Evolutionary conservation across 208 protist species (phyloP).

Genomic region (Leishmania guyanensis): DNA sequence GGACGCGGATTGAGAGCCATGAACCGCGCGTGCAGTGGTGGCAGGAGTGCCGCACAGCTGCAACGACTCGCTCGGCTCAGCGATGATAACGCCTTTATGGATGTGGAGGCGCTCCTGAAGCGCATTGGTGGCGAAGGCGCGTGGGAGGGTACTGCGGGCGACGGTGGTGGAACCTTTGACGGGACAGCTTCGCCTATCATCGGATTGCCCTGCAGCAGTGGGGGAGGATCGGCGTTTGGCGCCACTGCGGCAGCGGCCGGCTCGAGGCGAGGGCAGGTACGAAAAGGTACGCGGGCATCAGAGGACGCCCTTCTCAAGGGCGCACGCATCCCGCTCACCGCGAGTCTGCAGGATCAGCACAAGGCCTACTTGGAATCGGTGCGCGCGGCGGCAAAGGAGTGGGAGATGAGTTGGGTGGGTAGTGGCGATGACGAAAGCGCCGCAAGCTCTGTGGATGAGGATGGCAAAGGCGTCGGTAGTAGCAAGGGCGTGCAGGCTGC

Average conservation of each 20-base stretch:
- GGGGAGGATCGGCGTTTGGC: not conserved
- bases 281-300: conserved; percentile 7
- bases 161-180: conserved; percentile 11
- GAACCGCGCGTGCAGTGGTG: not conserved
- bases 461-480: not conserved
- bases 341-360: conserved; percentile 36
- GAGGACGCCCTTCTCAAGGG: conserved; percentile 10
- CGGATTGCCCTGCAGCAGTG: not conserved
- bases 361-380: conserved; percentile 24
- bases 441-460: not conserved
- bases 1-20: no score
- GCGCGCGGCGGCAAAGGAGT: not conserved
- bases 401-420: not conserved
- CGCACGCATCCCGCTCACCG: conserved; percentile 15
- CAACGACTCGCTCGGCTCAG: conserved; percentile 50
- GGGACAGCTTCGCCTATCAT: not conserved
- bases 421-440: not conserved
- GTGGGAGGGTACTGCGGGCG: not conserved
- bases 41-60: conserved; percentile 10
- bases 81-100: conserved; percentile 79
- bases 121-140: conserved; percentile 9
- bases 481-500: not conserved
- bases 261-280: not conserved
- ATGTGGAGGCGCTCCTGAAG: conserved; percentile 49
- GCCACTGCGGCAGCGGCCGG: not conserved